Evolutionary conservation across 805 yeast genomes (phyloP), one percentile per base, ranked within the genome.

Genomic region (Cyberlindnera petersonii): DNA sequence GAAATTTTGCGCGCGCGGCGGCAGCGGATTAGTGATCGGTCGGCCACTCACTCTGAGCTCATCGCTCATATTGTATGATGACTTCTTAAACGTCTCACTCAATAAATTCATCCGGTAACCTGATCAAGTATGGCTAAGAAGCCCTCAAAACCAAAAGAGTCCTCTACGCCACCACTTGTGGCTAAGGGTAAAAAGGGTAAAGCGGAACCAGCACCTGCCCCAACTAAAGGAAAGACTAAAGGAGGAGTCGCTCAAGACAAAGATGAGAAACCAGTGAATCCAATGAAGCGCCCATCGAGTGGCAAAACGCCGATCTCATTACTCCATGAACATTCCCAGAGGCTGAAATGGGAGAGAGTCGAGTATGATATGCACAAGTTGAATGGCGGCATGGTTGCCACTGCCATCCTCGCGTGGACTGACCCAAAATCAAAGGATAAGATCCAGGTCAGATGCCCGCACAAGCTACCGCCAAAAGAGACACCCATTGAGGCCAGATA

Each of bases 401-500:
- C 75, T 1, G 87, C 82, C 0, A 66, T 71, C 11, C 56, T 93
- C 15, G 72, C 79, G 3, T 81, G 81, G 73, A 77, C 75, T 31
- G 86, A 91, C 50, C 95, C 96, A 0, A 87, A 86, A 56, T 79
- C 96, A 0, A 77, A 76, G 32, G 88, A 85, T 49, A 52, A 70
- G 5, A 72, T 89, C 26, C 61, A 63, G 2, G 70, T 87, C 3
- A 66, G 70, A 37, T 74, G 79, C 65, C 69, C 51, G 6, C 77
- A 74, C 8, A 53, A 72, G 4, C 69, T 81, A 6, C 61, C 64
- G 4, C 81, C 89, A 0, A 87, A 84, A 49, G 85, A 78, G 32
- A 86, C 97, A 0, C 75, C 95, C 2, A 68, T 86, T 23, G 97
- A 89, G 51, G 96, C 98, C 1, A 72, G 96, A 33, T 95, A 89